phyloP scores from a whole-genome alignment of 768 basidiomycete species.

The Boletus reticulatus region DNA sequence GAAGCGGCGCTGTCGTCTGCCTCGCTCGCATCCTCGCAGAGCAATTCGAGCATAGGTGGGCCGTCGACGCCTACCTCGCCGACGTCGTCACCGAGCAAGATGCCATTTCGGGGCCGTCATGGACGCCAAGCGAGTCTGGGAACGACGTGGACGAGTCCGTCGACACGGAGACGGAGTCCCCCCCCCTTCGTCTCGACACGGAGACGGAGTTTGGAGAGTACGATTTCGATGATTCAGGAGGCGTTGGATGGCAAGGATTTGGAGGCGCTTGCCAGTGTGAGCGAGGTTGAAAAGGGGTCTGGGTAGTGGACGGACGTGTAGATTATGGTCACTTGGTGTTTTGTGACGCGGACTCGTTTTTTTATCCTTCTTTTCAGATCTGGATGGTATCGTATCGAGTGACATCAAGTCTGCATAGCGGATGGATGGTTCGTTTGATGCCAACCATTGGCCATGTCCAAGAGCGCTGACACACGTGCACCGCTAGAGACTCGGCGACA shows the following conservation, averaged over 20 bases:
- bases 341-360: too few species aligned
- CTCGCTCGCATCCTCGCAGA: conserved; percentile 26
- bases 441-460: too few species aligned
- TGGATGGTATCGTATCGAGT: too few species aligned
- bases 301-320: neutral
- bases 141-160: conserved; percentile 89
- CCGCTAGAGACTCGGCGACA: too few species aligned
- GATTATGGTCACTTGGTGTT: too few species aligned
- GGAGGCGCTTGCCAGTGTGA: conserved; percentile 20
- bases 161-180: too few species aligned
- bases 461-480: too few species aligned
- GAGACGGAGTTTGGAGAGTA: conserved; percentile 93
- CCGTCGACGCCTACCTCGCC: conserved; percentile 35
- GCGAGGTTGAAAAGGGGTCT: neutral
- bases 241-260: conserved; percentile 76
- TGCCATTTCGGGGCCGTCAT: conserved; percentile 65
- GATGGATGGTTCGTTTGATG: too few species aligned
- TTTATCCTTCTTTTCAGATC: too few species aligned
- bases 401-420: too few species aligned
- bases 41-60: conserved; percentile 19
- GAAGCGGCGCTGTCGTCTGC: conserved; percentile 23
- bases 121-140: conserved; percentile 62
- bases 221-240: conserved; percentile 92
- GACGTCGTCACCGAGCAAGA: conserved; percentile 41
- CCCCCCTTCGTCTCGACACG: too few species aligned